Conservation (phyloP, 1,139 yeast genomes). For the Zygosaccharomyces sapae region DNA sequence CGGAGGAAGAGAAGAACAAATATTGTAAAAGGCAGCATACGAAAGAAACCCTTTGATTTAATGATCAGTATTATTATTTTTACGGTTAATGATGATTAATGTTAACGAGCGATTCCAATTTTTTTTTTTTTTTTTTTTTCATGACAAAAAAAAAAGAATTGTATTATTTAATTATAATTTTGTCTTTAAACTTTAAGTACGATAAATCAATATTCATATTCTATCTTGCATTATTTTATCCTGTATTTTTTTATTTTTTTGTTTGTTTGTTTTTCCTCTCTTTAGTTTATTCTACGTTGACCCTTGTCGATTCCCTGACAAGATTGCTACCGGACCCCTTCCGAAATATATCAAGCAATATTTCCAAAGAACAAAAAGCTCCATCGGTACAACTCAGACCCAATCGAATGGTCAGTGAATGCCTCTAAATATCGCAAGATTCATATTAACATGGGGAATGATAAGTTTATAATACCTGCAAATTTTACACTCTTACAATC, state of each 20-base stretch:
- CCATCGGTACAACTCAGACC: not conserved
- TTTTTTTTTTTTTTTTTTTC: not conserved
- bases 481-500: constrained; percentile 31
- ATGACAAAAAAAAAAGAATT: not conserved
- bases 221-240: not conserved
- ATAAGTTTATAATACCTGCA: constrained; percentile 31
- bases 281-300: too few relatives aligned
- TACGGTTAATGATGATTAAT: constrained; percentile 1
- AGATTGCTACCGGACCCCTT: not conserved
- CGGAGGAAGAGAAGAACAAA: constrained; percentile 32
- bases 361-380: not conserved
- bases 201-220: not conserved
- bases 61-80: not conserved
- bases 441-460: constrained; percentile 22
- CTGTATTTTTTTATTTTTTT: not conserved
- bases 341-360: not conserved
- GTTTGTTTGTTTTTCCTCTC: not conserved
- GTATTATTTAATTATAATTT: too few relatives aligned
- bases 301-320: not conserved
- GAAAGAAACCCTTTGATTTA: constrained; percentile 6
- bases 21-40: constrained; percentile 33
- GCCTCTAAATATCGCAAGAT: too few relatives aligned
- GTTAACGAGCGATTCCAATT: constrained; percentile 2
- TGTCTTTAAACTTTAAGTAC: not conserved
- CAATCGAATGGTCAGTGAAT: not conserved